phyloP scores from a whole-genome alignment of 768 basidiomycete genomes.

The Phanerochaete carnosa region DNA sequence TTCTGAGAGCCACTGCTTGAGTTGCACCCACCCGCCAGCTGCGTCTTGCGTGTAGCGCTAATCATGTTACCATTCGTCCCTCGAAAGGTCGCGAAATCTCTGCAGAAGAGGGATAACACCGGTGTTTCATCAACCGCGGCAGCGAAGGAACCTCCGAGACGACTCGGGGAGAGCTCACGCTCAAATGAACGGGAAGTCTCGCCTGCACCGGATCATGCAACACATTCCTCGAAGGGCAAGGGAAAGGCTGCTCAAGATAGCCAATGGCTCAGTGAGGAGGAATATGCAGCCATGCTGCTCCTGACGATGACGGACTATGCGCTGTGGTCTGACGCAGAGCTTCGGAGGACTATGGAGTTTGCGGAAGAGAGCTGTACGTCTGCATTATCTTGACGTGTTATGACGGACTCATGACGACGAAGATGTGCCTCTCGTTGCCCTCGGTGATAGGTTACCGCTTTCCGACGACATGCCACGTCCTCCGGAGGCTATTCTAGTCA shows the following conservation, averaged over 20 bases:
- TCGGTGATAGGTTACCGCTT: constrained; percentile 40
- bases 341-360: constrained; percentile 40
- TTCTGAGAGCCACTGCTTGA: not conserved
- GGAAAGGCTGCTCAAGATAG: constrained; percentile 23
- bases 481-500: constrained; percentile 50
- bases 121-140: not conserved
- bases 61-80: constrained; percentile 45
- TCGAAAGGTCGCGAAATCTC: constrained; percentile 38
- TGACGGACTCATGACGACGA: constrained; percentile 1
- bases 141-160: not conserved
- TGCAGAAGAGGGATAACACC: constrained; percentile 21
- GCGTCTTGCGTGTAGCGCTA: not conserved
- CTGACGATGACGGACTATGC: constrained; percentile 71
- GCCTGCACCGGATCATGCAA: not conserved
- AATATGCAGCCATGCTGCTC: constrained; percentile 45
- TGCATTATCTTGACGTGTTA: not conserved
- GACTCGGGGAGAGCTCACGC: not conserved
- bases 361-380: constrained; percentile 50
- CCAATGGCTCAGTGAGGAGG: constrained; percentile 31
- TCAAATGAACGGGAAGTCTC: not conserved
- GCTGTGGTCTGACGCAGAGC: constrained; percentile 59
- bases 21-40: not conserved
- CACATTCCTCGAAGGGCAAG: constrained; percentile 7
- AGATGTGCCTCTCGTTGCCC: constrained; percentile 61
- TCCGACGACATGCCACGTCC: constrained; percentile 18